Evolutionary conservation across 805 yeast species (phyloP), one percentile per base, ranked within the genome.

Genomic region (Cyberlindnera misumaiensis): DNA sequence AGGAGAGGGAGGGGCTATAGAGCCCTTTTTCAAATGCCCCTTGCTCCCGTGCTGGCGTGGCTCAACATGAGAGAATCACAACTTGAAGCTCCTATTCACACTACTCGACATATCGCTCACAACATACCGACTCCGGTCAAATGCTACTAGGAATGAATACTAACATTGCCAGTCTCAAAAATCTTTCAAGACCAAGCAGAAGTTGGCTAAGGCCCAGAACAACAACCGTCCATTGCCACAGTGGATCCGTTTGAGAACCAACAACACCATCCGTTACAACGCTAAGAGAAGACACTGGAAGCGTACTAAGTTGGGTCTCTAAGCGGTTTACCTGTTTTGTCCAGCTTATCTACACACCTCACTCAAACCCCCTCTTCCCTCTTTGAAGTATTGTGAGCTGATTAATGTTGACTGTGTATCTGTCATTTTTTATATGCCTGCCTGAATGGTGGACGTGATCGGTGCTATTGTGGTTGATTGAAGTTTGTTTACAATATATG

Each of bases 251-350:
- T 80, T 89, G 73, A 90, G 88, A 84, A 87, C 97, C 70, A 81
- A 75, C 73, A 90, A 87, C 95, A 89, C 80, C 64, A 83, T 93
- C 79, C 87, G 95, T 81, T 87, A 87, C 85, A 90, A 90, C 77
- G 94, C 96, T 69, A 93, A 93, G 88, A 88, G 97, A 86, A 84
- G 97, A 82, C 95, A 93, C 93, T 90, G 98, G 98, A 90, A 96
- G 85, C 86, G 97, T 84, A 90, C 97, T 66, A 90, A 90, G 95
- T 80, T 90, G 75, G 78, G 80, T 81, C 72, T 90, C 80, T 90
- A 89, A 85, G 68, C 43, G 34, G 32, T 18, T 36, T 38, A 20
- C 31, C n/a, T 12, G 25, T 28, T 42, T 41, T 35, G 40, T 41
- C 34, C 41, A 39, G 31, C 18, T 18, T 35, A 28, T 34, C 34